Percentiles rank a stretch among this genome's conserved stretches.
Conservation (phyloP, 2,329 filamentous ascomycete genomes). For the Nothophoma quercina region DNA sequence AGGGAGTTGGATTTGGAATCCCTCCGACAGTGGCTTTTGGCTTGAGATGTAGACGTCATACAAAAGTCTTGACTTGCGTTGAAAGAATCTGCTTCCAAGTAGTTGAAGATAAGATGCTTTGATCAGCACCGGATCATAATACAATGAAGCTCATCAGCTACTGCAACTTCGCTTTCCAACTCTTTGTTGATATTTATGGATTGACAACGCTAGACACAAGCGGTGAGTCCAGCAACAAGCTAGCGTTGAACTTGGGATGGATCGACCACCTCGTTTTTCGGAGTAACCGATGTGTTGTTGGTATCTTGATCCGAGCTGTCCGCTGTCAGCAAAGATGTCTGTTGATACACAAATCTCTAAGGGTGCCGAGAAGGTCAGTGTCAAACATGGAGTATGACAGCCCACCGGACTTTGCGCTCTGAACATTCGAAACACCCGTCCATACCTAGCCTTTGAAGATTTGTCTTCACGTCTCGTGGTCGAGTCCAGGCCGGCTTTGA, state of each 20-base stretch:
- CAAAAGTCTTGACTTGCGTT: background rate
- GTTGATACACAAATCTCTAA: background rate
- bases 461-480: too few relatives aligned
- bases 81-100: background rate
- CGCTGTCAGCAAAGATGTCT: background rate
- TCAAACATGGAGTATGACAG: too few relatives aligned
- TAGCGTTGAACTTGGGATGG: background rate
- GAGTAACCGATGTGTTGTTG: background rate
- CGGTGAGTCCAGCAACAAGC: background rate
- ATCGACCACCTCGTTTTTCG: background rate
- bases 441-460: too few relatives aligned
- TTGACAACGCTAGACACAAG: background rate
- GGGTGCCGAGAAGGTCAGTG: too few relatives aligned
- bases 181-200: background rate
- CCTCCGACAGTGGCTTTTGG: background rate
- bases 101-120: background rate
- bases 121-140: background rate
- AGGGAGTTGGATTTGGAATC: slow-evolving; percentile 9
- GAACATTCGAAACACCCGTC: too few relatives aligned
- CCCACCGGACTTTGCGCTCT: too few relatives aligned
- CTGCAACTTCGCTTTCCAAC: background rate
- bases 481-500: too few relatives aligned
- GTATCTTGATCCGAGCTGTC: background rate
- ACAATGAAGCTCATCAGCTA: background rate
- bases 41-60: slow-evolving; percentile 1